Conservation (phyloP, 139 green algal genomes). For the Chlamydomonas sphaeroides region DNA sequence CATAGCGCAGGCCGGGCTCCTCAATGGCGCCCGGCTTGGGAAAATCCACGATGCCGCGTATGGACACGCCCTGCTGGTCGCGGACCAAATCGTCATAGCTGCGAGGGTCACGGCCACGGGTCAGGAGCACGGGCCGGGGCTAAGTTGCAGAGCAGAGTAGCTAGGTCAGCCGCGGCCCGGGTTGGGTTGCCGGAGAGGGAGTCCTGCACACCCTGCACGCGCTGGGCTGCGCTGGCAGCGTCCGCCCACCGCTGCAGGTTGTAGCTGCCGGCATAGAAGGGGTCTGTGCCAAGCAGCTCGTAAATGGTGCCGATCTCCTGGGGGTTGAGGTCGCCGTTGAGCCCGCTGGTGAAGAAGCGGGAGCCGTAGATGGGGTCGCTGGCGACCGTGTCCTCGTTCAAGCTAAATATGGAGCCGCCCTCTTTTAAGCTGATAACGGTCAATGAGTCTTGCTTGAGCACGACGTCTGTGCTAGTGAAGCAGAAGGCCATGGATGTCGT, state of each 20-base stretch:
- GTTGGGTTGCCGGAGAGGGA: background rate
- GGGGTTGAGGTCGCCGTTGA: background rate
- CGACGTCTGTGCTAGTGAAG: background rate
- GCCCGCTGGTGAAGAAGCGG: background rate
- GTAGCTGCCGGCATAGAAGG: slow-evolving; percentile 37
- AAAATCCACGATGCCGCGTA: slow-evolving; percentile 14
- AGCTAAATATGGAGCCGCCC: slow-evolving; percentile 20
- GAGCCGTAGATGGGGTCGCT: background rate
- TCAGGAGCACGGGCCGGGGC: background rate
- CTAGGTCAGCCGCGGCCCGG: no score
- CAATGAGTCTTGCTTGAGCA: background rate
- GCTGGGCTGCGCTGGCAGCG: background rate
- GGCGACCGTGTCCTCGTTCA: background rate
- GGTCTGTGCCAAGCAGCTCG: slow-evolving; percentile 43
- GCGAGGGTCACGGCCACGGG: background rate
- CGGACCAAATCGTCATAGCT: slow-evolving; percentile 28
- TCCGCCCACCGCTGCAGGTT: slow-evolving; percentile 16
- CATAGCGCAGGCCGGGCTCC: background rate
- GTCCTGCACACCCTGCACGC: background rate
- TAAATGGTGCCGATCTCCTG: slow-evolving; percentile 3
- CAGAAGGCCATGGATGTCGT: slow-evolving; percentile 26
- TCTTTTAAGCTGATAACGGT: background rate
- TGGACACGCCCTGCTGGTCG: slow-evolving; percentile 15
- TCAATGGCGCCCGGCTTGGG: background rate
- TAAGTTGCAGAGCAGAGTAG: background rate